Evolutionary conservation across 805 yeast species (phyloP).

Genomic region (Myxozyma mucilagina): DNA sequence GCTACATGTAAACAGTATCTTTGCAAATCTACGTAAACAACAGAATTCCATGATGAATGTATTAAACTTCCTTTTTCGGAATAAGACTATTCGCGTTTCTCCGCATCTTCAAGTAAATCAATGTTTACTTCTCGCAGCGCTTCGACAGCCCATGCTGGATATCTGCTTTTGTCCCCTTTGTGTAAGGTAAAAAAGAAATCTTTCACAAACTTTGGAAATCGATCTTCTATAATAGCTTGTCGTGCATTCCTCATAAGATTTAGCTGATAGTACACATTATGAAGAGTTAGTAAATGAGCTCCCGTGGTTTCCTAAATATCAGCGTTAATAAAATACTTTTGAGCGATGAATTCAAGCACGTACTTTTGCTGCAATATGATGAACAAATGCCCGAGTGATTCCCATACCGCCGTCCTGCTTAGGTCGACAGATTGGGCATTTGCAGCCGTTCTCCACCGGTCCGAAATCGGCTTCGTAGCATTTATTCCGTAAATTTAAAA

Average conservation of each 20-base stretch:
- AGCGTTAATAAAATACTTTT: not conserved
- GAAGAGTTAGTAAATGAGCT: slow-evolving; percentile 48
- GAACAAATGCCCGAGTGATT: slow-evolving; percentile 43
- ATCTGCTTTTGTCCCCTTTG: slow-evolving; percentile 38
- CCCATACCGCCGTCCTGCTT: slow-evolving; percentile 42
- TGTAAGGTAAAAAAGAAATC: slow-evolving; percentile 42
- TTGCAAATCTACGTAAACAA: not conserved
- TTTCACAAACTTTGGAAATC: slow-evolving; percentile 43
- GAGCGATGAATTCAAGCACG: not conserved
- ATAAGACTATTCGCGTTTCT: too few relatives aligned
- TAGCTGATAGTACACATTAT: slow-evolving; percentile 48
- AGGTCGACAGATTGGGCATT: slow-evolving; percentile 45
- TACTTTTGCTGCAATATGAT: slow-evolving; percentile 41
- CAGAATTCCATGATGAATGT: not conserved
- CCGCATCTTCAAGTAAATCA: slow-evolving; percentile 32
- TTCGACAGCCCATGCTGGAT: slow-evolving; percentile 48
- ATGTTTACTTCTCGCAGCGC: slow-evolving; percentile 44
- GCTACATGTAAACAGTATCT: too few relatives aligned
- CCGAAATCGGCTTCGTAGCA: slow-evolving; percentile 41
- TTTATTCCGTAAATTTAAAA: slow-evolving; percentile 42
- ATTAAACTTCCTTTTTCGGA: not conserved
- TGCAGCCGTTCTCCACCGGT: slow-evolving; percentile 46
- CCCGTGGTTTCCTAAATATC: slow-evolving; percentile 45
- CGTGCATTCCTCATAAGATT: slow-evolving; percentile 46
- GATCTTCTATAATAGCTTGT: slow-evolving; percentile 43